Conservation (phyloP, 352 stramenopile species). For the Thraustochytrium striatum region DNA sequence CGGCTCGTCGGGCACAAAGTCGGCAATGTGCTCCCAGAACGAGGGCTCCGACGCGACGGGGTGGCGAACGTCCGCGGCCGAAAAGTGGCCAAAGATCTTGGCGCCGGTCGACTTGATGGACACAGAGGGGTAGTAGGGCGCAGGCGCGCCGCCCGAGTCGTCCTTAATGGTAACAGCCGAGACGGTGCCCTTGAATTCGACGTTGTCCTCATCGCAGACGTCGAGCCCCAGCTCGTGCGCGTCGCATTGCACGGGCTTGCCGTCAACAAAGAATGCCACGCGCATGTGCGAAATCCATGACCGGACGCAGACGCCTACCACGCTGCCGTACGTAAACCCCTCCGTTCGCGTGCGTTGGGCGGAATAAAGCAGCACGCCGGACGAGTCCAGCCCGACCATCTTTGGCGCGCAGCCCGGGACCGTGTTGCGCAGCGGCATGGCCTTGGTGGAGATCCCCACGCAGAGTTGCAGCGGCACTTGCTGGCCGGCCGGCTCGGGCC, state of each 20-base stretch:
- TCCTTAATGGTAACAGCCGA: slow-evolving; percentile 24
- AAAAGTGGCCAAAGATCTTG: slow-evolving; percentile 48
- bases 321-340: slow-evolving; percentile 41
- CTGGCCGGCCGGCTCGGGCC: not conserved
- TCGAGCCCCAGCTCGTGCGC: slow-evolving; percentile 4
- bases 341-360: slow-evolving; percentile 25
- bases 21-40: slow-evolving; percentile 23
- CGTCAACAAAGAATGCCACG: slow-evolving; percentile 35
- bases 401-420: slow-evolving; percentile 28
- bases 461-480: slow-evolving; percentile 9
- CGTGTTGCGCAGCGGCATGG: slow-evolving; percentile 41
- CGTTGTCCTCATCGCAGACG: not conserved
- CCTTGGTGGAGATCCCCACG: slow-evolving; percentile 8
- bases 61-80: slow-evolving; percentile 31
- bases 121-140: slow-evolving; percentile 25
- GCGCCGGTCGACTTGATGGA: slow-evolving; percentile 32
- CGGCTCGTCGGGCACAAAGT: slow-evolving; percentile 33
- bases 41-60: not conserved
- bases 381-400: slow-evolving; percentile 26
- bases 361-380: not conserved
- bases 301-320: slow-evolving; percentile 38
- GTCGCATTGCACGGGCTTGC: slow-evolving; percentile 21
- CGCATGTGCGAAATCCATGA: slow-evolving; percentile 31
- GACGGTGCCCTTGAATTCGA: not conserved
- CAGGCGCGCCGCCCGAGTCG: not conserved